Conservation (phyloP, 176 grass and related monocot genomes). For the Cenchrus americanus region DNA sequence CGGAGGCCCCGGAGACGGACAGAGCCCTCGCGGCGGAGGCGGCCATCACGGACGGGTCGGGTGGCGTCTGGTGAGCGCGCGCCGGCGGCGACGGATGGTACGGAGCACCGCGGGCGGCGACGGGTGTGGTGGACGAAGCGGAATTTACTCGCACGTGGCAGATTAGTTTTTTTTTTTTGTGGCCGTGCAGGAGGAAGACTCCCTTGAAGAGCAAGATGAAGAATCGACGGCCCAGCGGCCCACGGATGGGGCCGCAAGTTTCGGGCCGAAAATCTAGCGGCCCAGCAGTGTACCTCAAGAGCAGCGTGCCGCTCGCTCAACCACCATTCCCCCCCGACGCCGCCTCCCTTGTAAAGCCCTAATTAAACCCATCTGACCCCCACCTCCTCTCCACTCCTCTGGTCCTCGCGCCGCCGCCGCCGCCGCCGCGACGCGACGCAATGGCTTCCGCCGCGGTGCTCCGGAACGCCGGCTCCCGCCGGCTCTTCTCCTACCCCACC, state of each 20-base stretch:
- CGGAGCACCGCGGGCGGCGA: too few species aligned
- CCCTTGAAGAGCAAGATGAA: not conserved
- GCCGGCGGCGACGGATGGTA: slow-evolving; percentile 42
- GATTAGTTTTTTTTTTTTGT: not conserved
- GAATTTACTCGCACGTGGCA: not conserved
- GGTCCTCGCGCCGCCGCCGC: not conserved
- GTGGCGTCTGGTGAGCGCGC: slow-evolving; percentile 21
- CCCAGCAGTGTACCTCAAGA: not conserved
- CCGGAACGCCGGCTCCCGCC: slow-evolving; percentile 45
- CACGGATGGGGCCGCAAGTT: not conserved
- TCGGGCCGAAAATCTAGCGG: not conserved
- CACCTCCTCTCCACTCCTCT: not conserved
- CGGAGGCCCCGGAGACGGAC: not conserved
- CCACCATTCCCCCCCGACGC: not conserved
- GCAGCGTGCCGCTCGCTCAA: not conserved
- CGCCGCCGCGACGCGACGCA: slow-evolving; percentile 25
- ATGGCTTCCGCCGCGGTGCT: slow-evolving; percentile 64
- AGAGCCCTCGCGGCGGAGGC: slow-evolving; percentile 36
- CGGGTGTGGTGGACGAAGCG: slow-evolving; percentile 21
- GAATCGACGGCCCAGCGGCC: not conserved
- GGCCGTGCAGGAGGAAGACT: not conserved
- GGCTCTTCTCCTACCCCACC: slow-evolving; percentile 44
- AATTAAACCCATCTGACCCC: slow-evolving; percentile 42
- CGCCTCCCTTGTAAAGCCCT: slow-evolving; percentile 48
- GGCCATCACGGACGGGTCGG: slow-evolving; percentile 43